Evolutionary conservation across 129 eudicot genomes (phyloP).

Genomic region (Centella asiatica): DNA sequence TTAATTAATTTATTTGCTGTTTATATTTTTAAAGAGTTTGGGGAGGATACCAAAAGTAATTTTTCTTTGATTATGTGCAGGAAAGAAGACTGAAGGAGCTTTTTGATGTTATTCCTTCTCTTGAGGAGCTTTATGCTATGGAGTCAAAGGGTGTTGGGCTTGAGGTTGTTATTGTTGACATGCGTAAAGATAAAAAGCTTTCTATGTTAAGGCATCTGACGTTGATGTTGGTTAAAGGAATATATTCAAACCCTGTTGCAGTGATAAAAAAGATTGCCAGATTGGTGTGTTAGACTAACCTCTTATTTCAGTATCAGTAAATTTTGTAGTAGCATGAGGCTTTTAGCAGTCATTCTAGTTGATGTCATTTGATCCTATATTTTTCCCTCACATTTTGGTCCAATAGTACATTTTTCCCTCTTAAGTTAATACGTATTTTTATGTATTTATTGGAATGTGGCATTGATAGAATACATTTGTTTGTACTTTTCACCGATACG

Average conservation of each 20-base stretch:
- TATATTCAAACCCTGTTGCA: constrained; percentile 48
- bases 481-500: neutral
- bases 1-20: too few species aligned
- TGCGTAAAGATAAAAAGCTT: constrained; percentile 73
- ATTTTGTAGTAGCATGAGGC: neutral
- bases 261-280: constrained; percentile 66
- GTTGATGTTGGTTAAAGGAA: constrained; percentile 58
- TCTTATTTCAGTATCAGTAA: neutral
- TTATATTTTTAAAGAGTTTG: neutral
- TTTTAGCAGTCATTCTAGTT: neutral
- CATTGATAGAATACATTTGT: neutral
- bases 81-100: constrained; percentile 80
- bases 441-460: neutral
- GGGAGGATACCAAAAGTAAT: neutral
- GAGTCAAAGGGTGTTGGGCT: constrained; percentile 53
- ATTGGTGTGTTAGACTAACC: constrained; percentile 37
- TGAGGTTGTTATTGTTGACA: constrained; percentile 57
- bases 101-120: constrained; percentile 60
- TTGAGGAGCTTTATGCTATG: constrained; percentile 58
- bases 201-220: constrained; percentile 77
- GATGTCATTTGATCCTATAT: neutral
- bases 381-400: neutral
- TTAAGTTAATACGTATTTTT: neutral
- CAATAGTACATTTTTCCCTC: neutral
- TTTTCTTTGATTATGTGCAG: constrained; percentile 22